Percentiles rank a stretch among this genome's conserved stretches.
Conservation (phyloP, 2,329 filamentous ascomycete species). For the Simplicillium aogashimaense region DNA sequence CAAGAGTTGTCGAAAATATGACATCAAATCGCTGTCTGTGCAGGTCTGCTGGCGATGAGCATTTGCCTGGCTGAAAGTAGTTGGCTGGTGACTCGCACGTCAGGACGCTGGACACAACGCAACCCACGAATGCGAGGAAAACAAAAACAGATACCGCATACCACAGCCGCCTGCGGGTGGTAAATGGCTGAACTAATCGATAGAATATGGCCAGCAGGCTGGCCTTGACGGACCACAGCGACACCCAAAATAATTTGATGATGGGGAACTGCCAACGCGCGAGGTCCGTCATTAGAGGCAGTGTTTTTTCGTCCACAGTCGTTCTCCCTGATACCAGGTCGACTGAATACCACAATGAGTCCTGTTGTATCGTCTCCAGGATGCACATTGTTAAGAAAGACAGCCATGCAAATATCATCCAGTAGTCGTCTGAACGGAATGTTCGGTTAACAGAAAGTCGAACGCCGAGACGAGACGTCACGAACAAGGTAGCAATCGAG, state of each 20-base stretch:
- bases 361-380: constrained; percentile 11
- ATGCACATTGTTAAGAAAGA: constrained; percentile 13
- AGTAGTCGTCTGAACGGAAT: constrained; percentile 17
- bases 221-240: constrained; percentile 14
- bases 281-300: constrained; percentile 3
- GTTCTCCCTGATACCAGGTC: constrained; percentile 7
- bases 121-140: constrained; percentile 10
- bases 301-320: too few species aligned
- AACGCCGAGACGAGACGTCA: constrained; percentile 15
- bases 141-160: constrained; percentile 10
- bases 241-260: constrained; percentile 14
- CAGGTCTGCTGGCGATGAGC: constrained; percentile 6
- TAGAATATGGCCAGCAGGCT: constrained; percentile 13
- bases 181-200: constrained; percentile 9
- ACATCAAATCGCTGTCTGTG: constrained; percentile 9
- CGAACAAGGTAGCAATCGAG: constrained; percentile 15
- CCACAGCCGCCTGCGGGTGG: constrained; percentile 9
- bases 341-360: constrained; percentile 11
- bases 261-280: constrained; percentile 12
- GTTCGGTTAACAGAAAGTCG: constrained; percentile 13
- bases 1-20: constrained; percentile 9
- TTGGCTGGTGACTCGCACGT: constrained; percentile 8
- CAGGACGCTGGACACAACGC: constrained; percentile 8
- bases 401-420: constrained; percentile 17
- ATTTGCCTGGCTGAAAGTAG: constrained; percentile 9